Conservation (phyloP, 177 flowering plant genomes). For the Tripterygium wilfordii region DNA sequence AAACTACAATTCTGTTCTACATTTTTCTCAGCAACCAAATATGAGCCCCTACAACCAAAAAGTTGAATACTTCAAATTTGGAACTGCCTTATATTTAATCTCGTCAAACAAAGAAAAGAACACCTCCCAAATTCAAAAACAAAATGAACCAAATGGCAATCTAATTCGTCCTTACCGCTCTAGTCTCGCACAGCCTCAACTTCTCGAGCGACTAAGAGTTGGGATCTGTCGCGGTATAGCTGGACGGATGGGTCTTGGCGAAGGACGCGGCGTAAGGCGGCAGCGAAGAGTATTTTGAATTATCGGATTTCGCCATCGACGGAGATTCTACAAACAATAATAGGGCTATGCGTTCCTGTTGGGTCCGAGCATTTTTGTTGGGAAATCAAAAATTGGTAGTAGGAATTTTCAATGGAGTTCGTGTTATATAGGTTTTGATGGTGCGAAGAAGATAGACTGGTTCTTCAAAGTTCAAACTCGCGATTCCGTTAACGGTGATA, state of each 20-base stretch:
- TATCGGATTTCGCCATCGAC: constrained; percentile 47
- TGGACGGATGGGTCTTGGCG: constrained; percentile 40
- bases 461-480: no score
- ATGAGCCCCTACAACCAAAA: background rate
- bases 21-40: no score
- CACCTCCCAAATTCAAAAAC: no score
- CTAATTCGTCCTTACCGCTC: constrained; percentile 41
- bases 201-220: constrained; percentile 76
- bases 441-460: no score
- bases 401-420: no score
- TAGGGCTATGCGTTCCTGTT: no score
- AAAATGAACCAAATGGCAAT: background rate
- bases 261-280: constrained; percentile 12
- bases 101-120: no score
- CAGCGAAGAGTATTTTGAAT: constrained; percentile 16
- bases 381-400: no score
- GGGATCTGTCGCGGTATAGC: constrained; percentile 56
- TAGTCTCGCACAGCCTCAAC: constrained; percentile 84
- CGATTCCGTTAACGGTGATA: background rate
- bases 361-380: no score
- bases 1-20: no score
- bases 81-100: no score
- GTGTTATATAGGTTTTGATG: no score
- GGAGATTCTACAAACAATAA: background rate
- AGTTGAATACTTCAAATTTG: background rate